These are phyloP conservation scores for Phytophthora ohioensis DNA, from an alignment of 352 stramenopile genomes.

Conservation along the genomic window DNA sequence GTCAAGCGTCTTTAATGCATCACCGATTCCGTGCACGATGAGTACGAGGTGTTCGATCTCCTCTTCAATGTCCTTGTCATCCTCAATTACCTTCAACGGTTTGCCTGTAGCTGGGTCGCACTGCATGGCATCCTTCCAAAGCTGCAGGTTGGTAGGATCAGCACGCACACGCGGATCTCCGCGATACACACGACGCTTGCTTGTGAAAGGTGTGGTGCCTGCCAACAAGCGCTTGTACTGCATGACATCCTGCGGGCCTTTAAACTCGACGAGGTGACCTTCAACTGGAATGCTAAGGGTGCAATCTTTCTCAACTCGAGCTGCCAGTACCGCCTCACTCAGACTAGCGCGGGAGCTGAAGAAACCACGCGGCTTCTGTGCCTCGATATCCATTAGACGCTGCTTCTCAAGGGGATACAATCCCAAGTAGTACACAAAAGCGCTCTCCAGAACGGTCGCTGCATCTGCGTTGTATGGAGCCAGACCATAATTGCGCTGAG, in stretches of 20 bases:
- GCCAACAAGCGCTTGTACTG: conserved; percentile 84
- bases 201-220: conserved; percentile 83
- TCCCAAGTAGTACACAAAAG: conserved; percentile 82
- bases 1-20: conserved; percentile 88
- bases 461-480: conserved; percentile 76
- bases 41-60: conserved; percentile 89
- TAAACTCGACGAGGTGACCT: conserved; percentile 86
- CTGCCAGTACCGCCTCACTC: conserved; percentile 38
- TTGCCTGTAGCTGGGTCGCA: conserved; percentile 40
- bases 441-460: conserved; percentile 57
- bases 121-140: conserved; percentile 69
- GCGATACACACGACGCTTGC: conserved; percentile 80
- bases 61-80: conserved; percentile 78
- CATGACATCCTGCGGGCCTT: conserved; percentile 79
- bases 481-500: conserved; percentile 83
- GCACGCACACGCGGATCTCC: conserved; percentile 76
- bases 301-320: conserved; percentile 55
- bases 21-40: conserved; percentile 92
- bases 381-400: conserved; percentile 56
- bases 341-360: conserved; percentile 51
- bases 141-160: conserved; percentile 59
- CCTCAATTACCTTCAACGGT: conserved; percentile 44
- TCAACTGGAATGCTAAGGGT: conserved; percentile 78
- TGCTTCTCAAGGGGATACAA: conserved; percentile 74
- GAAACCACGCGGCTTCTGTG: conserved; percentile 54